A percentile compares a stretch with the other conserved stretches of the same genome.
phyloP scores from a whole-genome alignment of 2,329 filamentous ascomycete genomes.

The Plenodomus biglobosus region DNA sequence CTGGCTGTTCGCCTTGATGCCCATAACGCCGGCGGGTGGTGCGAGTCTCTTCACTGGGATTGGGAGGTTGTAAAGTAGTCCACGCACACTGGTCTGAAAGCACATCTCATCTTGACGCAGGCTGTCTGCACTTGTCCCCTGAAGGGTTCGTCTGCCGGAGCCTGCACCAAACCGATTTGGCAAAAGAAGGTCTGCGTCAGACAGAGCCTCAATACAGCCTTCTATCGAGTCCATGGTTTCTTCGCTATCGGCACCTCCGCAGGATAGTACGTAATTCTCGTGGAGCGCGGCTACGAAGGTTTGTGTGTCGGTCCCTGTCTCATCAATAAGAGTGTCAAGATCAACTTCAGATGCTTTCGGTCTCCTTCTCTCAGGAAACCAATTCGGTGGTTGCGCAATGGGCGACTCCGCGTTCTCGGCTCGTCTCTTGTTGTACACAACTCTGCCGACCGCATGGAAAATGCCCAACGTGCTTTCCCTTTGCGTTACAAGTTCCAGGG shows the following conservation, averaged over 20 bases:
- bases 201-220: conserved; percentile 82
- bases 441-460: conserved; percentile 93
- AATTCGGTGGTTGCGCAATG: conserved; percentile 49
- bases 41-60: conserved; percentile 72
- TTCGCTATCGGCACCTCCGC: conserved; percentile 62
- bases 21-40: conserved; percentile 43
- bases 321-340: conserved; percentile 77
- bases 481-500: conserved; percentile 77
- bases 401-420: conserved; percentile 40
- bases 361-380: conserved; percentile 49
- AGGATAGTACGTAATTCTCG: conserved; percentile 90
- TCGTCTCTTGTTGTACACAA: conserved; percentile 92
- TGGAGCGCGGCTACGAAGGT: conserved; percentile 90
- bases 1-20: conserved; percentile 35
- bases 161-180: conserved; percentile 70
- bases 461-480: conserved; percentile 89
- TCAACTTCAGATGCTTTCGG: conserved; percentile 50
- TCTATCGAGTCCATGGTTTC: conserved; percentile 75
- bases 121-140: conserved; percentile 64
- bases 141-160: conserved; percentile 50
- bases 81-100: conserved; percentile 87
- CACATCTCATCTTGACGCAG: conserved; percentile 91
- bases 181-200: conserved; percentile 82
- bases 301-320: conserved; percentile 86
- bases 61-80: conserved; percentile 81